Evolutionary conservation across 352 stramenopile species (phyloP).

Genomic region (Phytophthora constricta): DNA sequence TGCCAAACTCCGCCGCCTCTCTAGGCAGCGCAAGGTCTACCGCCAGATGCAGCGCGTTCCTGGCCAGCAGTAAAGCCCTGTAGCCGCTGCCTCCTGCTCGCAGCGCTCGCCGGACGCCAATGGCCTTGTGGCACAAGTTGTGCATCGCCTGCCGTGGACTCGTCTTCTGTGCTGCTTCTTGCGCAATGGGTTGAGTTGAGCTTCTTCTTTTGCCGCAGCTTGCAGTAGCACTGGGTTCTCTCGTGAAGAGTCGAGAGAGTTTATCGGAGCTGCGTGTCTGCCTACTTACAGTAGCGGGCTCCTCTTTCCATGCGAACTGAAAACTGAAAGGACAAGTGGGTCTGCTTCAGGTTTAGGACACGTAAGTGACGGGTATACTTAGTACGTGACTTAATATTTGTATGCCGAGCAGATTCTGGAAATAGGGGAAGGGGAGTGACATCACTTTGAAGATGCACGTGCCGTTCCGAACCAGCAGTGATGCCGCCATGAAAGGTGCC

Average conservation of each 20-base stretch:
- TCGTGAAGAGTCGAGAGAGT: background rate
- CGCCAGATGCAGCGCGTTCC: constrained; percentile 16
- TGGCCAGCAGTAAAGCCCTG: constrained; percentile 5
- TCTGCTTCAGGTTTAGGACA: background rate
- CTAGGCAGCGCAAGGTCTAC: background rate
- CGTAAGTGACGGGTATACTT: background rate
- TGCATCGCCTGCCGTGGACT: constrained; percentile 2
- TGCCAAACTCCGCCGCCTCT: too few relatives aligned
- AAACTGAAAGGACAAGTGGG: background rate
- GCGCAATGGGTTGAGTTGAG: background rate
- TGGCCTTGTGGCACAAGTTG: too few relatives aligned
- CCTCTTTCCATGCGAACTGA: background rate
- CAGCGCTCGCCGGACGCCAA: constrained; percentile 12
- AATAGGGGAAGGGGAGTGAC: background rate
- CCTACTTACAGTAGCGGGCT: too few relatives aligned
- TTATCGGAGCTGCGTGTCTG: background rate
- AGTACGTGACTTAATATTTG: background rate
- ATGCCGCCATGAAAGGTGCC: too few relatives aligned
- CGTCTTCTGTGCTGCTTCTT: constrained; percentile 2
- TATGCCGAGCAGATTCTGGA: background rate
- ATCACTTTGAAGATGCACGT: background rate
- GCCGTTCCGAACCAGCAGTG: too few relatives aligned
- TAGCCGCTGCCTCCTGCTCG: constrained; percentile 13
- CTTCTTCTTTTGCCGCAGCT: background rate
- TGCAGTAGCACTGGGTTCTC: background rate